Evolutionary conservation across 306 rosid genomes (phyloP).

Genomic region (Hippophae gyantsensis): DNA sequence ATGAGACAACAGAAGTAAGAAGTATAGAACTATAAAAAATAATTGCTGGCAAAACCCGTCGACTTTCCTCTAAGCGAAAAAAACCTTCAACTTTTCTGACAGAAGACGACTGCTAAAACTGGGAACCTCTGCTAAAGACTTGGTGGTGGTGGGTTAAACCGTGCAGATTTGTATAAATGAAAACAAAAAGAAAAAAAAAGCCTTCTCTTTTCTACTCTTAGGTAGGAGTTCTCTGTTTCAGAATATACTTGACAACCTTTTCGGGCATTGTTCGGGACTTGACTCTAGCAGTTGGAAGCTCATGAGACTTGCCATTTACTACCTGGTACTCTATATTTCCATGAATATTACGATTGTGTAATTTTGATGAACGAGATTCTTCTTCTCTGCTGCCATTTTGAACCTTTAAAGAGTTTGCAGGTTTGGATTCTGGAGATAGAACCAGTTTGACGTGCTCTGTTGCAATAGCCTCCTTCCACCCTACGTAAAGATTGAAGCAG

Average conservation of each 20-base stretch:
- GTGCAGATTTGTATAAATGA: slow-evolving; percentile 39
- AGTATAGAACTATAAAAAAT: slow-evolving; percentile 24
- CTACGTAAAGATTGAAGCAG: slow-evolving; percentile 31
- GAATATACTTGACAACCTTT: slow-evolving; percentile 39
- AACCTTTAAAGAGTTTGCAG: slow-evolving; percentile 16
- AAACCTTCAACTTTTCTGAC: slow-evolving; percentile 23
- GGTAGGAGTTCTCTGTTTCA: slow-evolving; percentile 39
- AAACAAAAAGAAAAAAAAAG: slow-evolving; percentile 11
- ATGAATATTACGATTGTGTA: slow-evolving; percentile 22
- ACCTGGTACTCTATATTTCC: slow-evolving; percentile 28
- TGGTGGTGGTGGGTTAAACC: slow-evolving; percentile 32
- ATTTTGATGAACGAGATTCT: slow-evolving; percentile 23
- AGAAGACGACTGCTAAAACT: slow-evolving; percentile 61
- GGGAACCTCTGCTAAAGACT: slow-evolving; percentile 55
- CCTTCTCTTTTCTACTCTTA: slow-evolving; percentile 26
- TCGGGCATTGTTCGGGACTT: slow-evolving; percentile 40
- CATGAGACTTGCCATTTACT: slow-evolving; percentile 17
- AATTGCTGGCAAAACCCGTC: slow-evolving; percentile 38
- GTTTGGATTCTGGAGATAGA: slow-evolving; percentile 28
- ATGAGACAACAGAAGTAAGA: slow-evolving; percentile 28
- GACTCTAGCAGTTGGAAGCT: slow-evolving; percentile 25
- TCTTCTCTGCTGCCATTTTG: slow-evolving; percentile 21
- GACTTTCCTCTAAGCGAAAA: background rate
- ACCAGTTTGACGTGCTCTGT: slow-evolving; percentile 47
- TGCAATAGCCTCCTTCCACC: slow-evolving; percentile 65